Conservation (phyloP, 2,329 filamentous ascomycete genomes). For the Penicillium glabrum region DNA sequence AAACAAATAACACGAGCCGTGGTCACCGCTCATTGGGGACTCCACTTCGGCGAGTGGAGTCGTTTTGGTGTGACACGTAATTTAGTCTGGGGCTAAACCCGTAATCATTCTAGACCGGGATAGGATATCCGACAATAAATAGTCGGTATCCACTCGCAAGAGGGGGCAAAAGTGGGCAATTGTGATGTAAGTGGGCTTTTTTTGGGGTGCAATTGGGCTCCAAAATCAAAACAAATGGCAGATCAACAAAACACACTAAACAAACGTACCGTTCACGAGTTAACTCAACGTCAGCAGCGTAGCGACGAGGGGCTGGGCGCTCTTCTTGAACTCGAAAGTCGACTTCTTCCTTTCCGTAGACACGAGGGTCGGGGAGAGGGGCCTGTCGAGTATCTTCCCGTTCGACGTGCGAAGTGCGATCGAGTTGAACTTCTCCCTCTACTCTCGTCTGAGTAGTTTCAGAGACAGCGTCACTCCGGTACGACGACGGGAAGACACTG, state of each 20-base stretch:
- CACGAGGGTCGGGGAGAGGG: conserved; percentile 64
- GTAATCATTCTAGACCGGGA: conserved; percentile 21
- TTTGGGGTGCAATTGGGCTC: background rate
- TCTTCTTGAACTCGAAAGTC: conserved; percentile 67
- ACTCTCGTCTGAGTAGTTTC: conserved; percentile 72
- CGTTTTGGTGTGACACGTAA: conserved; percentile 25
- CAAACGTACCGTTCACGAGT: conserved; percentile 51
- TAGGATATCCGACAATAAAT: conserved; percentile 22
- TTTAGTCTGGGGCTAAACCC: conserved; percentile 20
- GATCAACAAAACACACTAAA: background rate
- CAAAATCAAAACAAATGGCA: conserved; percentile 15
- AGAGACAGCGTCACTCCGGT: conserved; percentile 72
- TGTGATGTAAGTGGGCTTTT: background rate
- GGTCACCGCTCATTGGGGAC: conserved; percentile 27
- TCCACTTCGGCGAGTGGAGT: conserved; percentile 17
- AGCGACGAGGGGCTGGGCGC: conserved; percentile 8
- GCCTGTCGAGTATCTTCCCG: conserved; percentile 90
- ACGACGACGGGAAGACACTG: conserved; percentile 99
- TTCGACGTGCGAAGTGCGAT: conserved; percentile 79
- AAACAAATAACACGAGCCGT: conserved; percentile 24
- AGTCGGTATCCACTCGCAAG: conserved; percentile 13
- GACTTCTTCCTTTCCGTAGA: conserved; percentile 82
- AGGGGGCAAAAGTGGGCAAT: background rate
- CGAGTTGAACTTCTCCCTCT: conserved; percentile 83
- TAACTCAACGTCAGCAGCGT: conserved; percentile 49